Conservation (phyloP, 306 rosid genomes). For the Trifolium dubium region DNA sequence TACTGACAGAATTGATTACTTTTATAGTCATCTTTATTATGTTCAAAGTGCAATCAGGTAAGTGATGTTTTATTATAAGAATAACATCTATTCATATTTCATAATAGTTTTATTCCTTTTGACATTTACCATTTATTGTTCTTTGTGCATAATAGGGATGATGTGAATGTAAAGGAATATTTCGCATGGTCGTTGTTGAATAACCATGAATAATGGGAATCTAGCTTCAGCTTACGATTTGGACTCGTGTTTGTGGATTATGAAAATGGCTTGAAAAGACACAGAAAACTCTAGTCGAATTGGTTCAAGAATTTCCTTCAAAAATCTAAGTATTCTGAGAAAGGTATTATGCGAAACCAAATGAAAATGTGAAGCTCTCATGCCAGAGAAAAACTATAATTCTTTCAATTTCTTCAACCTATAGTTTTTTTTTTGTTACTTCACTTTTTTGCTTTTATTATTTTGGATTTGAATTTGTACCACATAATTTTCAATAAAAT, state of each 20-base stretch:
- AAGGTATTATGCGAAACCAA: not conserved
- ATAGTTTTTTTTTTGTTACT: not conserved
- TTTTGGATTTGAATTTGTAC: not conserved
- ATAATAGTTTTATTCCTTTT: not conserved
- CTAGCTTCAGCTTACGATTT: constrained; percentile 55
- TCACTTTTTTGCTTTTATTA: not conserved
- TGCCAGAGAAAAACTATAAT: not conserved
- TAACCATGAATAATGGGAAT: constrained; percentile 59
- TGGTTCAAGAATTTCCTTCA: constrained; percentile 63
- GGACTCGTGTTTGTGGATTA: constrained; percentile 55
- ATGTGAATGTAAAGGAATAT: constrained; percentile 58
- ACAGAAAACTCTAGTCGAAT: constrained; percentile 51
- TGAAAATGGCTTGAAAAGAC: constrained; percentile 50
- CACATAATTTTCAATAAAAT: too few relatives aligned
- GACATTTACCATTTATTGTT: not conserved
- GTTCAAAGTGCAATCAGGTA: constrained; percentile 56
- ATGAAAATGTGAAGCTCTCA: not conserved
- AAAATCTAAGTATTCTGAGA: not conserved
- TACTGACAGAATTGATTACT: constrained; percentile 60
- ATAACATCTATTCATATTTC: not conserved
- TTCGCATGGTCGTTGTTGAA: constrained; percentile 65
- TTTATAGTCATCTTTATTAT: constrained; percentile 58
- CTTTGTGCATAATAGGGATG: constrained; percentile 31
- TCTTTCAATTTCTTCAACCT: not conserved
- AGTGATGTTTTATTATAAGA: constrained; percentile 10